Conservation (phyloP, 2,329 filamentous ascomycete species). For the Colletotrichum sp. region DNA sequence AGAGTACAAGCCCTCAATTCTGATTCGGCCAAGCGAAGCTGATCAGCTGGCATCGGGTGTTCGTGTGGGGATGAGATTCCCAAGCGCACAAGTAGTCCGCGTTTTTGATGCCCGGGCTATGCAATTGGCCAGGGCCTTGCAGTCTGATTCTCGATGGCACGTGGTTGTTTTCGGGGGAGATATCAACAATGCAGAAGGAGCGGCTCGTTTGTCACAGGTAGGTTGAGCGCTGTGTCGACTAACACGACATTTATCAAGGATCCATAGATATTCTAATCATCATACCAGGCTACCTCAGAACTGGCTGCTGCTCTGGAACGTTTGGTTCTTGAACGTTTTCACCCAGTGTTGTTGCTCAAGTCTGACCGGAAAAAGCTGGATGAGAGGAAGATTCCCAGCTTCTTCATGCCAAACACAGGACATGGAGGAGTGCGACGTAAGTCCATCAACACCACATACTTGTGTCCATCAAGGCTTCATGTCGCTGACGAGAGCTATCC, state of each 20-base stretch:
- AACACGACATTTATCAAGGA: neutral
- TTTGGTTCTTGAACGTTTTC: neutral
- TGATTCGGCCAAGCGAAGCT: conserved; percentile 42
- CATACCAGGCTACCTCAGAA: neutral
- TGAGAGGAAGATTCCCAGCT: neutral
- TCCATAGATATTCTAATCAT: neutral
- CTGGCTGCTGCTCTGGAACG: neutral
- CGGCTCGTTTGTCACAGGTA: neutral
- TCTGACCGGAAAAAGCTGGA: neutral
- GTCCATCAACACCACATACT: neutral
- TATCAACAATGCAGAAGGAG: neutral
- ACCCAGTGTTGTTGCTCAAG: neutral
- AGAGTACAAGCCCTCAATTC: conserved; percentile 54
- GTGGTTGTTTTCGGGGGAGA: conserved; percentile 29
- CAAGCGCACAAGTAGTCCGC: conserved; percentile 63
- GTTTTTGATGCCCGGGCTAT: conserved; percentile 64
- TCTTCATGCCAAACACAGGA: neutral
- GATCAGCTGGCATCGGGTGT: conserved; percentile 42
- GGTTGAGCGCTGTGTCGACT: fast-evolving
- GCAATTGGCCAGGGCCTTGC: conserved; percentile 56
- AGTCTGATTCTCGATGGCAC: conserved; percentile 48
- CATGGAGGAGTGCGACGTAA: neutral
- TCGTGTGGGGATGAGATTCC: conserved; percentile 60
- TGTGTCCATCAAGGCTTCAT: neutral
- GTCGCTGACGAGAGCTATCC: neutral